These are phyloP conservation scores for Scutellaria minor DNA, from an alignment of 257 asterid genomes.

Conservation along the genomic window DNA sequence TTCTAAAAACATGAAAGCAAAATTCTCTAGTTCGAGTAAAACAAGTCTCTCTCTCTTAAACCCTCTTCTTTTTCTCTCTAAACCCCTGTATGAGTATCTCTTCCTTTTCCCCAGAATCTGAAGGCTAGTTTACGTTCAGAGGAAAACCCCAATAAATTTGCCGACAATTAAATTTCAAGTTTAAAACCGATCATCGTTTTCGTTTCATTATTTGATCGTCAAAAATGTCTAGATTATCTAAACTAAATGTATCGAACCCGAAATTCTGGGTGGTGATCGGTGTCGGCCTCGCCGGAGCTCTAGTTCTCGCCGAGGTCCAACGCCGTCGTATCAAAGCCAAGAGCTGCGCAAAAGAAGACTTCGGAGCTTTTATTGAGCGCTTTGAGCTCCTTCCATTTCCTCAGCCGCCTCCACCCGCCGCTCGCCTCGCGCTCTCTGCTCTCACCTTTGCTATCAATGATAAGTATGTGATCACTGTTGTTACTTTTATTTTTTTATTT, in stretches of 20 bases:
- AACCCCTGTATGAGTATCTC: no score
- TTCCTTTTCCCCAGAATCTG: no score
- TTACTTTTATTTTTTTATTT: no score
- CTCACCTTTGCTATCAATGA: constrained; percentile 84
- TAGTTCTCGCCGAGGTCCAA: constrained; percentile 78
- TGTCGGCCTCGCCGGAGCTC: constrained; percentile 77
- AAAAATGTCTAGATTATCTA: constrained; percentile 59
- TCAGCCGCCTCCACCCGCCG: constrained; percentile 98
- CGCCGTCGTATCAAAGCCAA: constrained; percentile 72
- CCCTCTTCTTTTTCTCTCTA: no score
- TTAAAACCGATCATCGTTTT: no score
- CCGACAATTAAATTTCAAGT: no score
- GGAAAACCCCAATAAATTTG: no score
- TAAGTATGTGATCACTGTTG: constrained; percentile 50
- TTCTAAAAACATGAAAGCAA: no score
- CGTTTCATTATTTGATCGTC: not conserved
- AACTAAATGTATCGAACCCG: constrained; percentile 72
- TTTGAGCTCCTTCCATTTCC: constrained; percentile 76
- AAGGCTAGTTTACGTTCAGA: no score
- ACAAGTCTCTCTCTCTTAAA: no score
- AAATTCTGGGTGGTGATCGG: constrained; percentile 88
- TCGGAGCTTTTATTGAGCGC: constrained; percentile 81
- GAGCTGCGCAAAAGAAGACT: constrained; percentile 58
- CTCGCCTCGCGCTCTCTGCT: constrained; percentile 69
- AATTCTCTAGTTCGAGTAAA: no score